Conservation (phyloP, 306 rosid genomes). For the Mimosa pudica region DNA sequence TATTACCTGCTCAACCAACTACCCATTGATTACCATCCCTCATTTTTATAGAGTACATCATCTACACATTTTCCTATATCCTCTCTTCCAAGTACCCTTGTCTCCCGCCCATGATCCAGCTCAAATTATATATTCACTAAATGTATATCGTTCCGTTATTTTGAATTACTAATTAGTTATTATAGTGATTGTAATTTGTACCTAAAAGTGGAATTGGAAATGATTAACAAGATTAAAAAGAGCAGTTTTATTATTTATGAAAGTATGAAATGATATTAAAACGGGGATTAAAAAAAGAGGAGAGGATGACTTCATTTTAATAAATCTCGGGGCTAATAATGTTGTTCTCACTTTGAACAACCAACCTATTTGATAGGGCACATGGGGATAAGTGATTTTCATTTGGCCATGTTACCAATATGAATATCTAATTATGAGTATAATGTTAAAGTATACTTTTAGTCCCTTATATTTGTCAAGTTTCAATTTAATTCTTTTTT, state of each 20-base stretch:
- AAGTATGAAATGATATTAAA: too few species aligned
- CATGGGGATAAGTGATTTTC: slow-evolving; percentile 15
- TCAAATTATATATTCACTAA: background rate
- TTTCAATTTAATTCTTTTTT: too few species aligned
- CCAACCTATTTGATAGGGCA: background rate
- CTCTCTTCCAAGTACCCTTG: background rate
- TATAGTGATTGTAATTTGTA: background rate
- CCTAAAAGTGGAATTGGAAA: background rate
- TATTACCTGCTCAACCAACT: too few species aligned
- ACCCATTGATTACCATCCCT: too few species aligned
- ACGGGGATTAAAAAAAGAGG: too few species aligned
- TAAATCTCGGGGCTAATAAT: background rate
- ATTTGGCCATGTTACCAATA: background rate
- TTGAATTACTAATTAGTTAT: background rate
- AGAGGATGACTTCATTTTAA: background rate
- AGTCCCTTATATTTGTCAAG: too few species aligned
- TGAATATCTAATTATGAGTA: background rate
- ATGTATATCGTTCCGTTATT: background rate
- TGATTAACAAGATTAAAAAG: too few species aligned
- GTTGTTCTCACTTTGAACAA: background rate
- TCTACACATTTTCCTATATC: slow-evolving; percentile 11
- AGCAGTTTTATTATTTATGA: too few species aligned
- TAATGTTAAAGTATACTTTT: too few species aligned
- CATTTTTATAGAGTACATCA: background rate
- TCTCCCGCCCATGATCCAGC: background rate